A percentile compares a stretch with the other conserved stretches of the same genome.
Evolutionary conservation across 1,284 basidiomycete species (phyloP).

Genomic region (Puccinia polysora): DNA sequence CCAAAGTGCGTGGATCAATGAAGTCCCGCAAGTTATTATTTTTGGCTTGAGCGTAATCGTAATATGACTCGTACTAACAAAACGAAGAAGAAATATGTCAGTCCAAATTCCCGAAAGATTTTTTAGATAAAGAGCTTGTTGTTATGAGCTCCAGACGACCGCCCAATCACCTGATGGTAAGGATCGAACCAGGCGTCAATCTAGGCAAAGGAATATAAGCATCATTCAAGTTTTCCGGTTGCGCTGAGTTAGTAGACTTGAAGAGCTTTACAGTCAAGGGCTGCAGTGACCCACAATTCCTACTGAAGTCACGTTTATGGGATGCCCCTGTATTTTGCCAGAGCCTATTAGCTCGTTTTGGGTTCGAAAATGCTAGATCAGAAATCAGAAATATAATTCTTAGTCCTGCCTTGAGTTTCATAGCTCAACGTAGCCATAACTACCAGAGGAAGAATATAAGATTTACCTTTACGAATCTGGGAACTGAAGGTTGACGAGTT

Average conservation of each 20-base stretch:
- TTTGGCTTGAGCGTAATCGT: constrained; percentile 18
- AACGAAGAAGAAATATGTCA: neutral
- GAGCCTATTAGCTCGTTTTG: constrained; percentile 4
- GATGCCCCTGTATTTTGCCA: neutral
- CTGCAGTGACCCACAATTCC: constrained; percentile 7
- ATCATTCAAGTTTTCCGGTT: no score
- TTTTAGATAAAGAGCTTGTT: neutral
- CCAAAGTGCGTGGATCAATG: neutral
- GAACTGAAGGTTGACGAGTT: constrained; percentile 4
- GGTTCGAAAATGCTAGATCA: constrained; percentile 2
- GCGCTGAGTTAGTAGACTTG: no score
- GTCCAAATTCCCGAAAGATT: neutral
- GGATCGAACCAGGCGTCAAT: no score
- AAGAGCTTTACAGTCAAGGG: no score
- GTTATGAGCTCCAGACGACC: neutral
- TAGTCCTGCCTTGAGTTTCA: no score
- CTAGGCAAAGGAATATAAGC: no score
- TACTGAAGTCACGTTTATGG: neutral
- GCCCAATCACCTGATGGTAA: neutral
- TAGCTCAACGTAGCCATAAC: no score
- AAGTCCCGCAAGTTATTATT: constrained; percentile 4
- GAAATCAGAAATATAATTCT: neutral
- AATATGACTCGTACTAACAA: neutral
- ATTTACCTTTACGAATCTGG: constrained; percentile 8
- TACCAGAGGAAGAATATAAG: neutral